Evolutionary conservation across 192 early-diverging fungal genomes (phyloP).

Genomic region (Funneliformis mosseae): DNA sequence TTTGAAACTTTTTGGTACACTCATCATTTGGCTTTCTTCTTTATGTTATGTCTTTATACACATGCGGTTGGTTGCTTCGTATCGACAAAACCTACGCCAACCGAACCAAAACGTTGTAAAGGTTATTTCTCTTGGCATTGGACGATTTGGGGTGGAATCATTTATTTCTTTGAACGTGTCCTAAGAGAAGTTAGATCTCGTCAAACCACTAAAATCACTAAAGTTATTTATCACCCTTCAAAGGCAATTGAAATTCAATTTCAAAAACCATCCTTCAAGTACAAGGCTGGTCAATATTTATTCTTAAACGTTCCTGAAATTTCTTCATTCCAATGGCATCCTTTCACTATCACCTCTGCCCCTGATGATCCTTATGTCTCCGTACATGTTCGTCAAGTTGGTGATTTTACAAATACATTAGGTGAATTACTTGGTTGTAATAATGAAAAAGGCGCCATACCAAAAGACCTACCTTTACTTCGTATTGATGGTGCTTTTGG

Average conservation of each 20-base stretch:
- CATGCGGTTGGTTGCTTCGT: conserved; percentile 64
- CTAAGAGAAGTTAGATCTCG: conserved; percentile 58
- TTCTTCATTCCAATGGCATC: conserved; percentile 74
- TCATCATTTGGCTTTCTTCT: conserved; percentile 74
- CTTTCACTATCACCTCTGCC: conserved; percentile 61
- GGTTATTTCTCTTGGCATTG: conserved; percentile 54
- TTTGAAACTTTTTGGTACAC: conserved; percentile 82
- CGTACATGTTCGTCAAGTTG: conserved; percentile 49
- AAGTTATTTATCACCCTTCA: conserved; percentile 75
- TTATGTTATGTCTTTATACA: conserved; percentile 64
- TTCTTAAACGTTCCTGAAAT: conserved; percentile 70
- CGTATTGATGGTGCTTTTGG: conserved; percentile 82
- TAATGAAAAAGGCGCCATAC: not conserved
- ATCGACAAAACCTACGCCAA: conserved; percentile 36
- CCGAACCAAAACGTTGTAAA: conserved; percentile 29
- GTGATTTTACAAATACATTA: conserved; percentile 45
- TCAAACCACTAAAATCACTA: conserved; percentile 58
- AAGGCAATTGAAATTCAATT: conserved; percentile 70
- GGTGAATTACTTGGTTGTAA: conserved; percentile 43
- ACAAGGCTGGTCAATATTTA: conserved; percentile 72
- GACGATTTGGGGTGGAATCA: conserved; percentile 44
- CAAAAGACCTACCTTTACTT: conserved; percentile 54
- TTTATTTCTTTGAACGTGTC: conserved; percentile 68
- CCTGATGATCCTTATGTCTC: conserved; percentile 50
- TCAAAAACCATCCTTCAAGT: conserved; percentile 53